Percentiles rank a stretch among this genome's conserved stretches.
These are phyloP conservation scores for Paulownia fortunei DNA, from an alignment of 257 asterid genomes.

Conservation along the genomic window DNA sequence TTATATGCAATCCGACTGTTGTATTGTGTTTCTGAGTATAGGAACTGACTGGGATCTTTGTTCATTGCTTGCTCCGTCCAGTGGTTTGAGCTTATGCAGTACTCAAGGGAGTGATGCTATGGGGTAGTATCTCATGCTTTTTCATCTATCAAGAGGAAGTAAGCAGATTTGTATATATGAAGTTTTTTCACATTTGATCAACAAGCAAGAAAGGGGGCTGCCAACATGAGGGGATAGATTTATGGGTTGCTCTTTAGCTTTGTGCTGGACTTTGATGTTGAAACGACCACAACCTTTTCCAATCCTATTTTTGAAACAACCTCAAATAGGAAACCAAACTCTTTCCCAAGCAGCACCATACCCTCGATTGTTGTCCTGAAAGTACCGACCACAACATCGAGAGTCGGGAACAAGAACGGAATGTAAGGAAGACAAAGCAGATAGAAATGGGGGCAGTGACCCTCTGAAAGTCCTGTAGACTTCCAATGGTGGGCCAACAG, in stretches of 20 bases:
- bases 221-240: background rate
- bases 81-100: conserved; percentile 99
- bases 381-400: background rate
- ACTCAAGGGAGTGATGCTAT: conserved; percentile 49
- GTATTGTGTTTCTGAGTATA: background rate
- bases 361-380: background rate
- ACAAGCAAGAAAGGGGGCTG: background rate
- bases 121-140: background rate
- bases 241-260: too few species aligned
- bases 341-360: too few species aligned
- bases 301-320: too few species aligned
- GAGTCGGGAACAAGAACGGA: background rate
- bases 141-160: background rate
- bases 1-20: background rate
- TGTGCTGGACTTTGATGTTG: background rate
- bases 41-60: background rate
- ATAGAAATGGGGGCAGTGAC: background rate
- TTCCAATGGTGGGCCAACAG: too few species aligned
- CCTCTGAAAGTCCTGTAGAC: too few species aligned
- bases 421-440: background rate
- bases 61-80: conserved; percentile 34
- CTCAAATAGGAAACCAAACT: background rate
- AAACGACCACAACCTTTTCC: background rate
- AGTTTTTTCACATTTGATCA: too few species aligned
- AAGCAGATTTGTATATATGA: background rate